Evolutionary conservation across 345 rosid genomes (phyloP), one percentile per base, ranked within the genome.

Genomic region (Eucalyptus sp.): DNA sequence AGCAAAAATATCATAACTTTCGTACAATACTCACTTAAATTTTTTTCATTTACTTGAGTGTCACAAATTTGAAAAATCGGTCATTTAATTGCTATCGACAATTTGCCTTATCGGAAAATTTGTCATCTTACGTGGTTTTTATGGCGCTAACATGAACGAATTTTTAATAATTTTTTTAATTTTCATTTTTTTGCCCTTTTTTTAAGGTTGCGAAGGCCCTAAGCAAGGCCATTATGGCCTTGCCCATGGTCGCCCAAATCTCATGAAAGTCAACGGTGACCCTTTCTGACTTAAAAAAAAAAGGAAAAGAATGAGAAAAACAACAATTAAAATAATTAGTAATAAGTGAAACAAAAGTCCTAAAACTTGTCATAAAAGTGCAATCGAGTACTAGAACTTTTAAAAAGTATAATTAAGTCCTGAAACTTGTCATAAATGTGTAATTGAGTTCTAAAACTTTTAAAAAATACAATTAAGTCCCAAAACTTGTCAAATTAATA

Each of bases 71-170:
- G 10, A 52, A 52, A 52, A 52, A 52, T 52, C 0, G 0, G 1
- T 52, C 1, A 52, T 25, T 52, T 52, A 25, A 52, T 52, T 52
- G 25, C 0, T 52, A 52, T 20, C 0, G 0, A 1, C 0, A 52
- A 52, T 52, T 50, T 52, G 4, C 0, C 0, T 52, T 20, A 52
- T 52, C 0, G 0, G 25, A 52, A 52, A 52, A 1, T 7, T 52
- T 20, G 10, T 52, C 2, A 0, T 52, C 10, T 52, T 20, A 20
- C 2, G 2, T 18, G 10, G 58, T 52, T 52, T 52, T 52, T 0
- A 0, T 0, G 4, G 2, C 0, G 1, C 10, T 20, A 52, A 52
- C 58, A 20, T 20, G 25, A 52, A 52, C 0, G 0, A 52, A 7
- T 52, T 3, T 7, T 7, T 52, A 52, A 52, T 7, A 1, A 52